These are phyloP conservation scores for Fagopyrum tataricum DNA, from an alignment of 148 eudicot genomes.

Conservation along the genomic window DNA sequence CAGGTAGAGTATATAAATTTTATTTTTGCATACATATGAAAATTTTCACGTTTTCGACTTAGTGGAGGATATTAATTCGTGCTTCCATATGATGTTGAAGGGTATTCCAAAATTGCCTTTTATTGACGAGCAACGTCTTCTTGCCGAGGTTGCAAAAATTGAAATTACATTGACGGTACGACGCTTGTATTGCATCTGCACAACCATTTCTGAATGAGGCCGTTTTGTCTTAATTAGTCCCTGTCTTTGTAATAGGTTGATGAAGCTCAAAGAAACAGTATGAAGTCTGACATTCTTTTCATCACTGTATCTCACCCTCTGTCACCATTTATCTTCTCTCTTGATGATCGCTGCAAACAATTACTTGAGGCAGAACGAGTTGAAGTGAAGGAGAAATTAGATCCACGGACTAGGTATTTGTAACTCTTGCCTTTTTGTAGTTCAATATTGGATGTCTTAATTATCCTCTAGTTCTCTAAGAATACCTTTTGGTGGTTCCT, in stretches of 20 bases:
- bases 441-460: not conserved
- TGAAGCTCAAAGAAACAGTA: conserved; percentile 82
- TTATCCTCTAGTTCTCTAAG: not conserved
- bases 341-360: conserved; percentile 76
- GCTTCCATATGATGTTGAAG: conserved; percentile 23
- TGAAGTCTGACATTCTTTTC: conserved; percentile 75
- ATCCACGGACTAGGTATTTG: conserved; percentile 68
- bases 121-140: conserved; percentile 87
- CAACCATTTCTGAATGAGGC: not conserved
- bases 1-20: conserved; percentile 39
- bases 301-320: conserved; percentile 66
- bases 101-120: conserved; percentile 91
- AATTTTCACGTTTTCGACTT: not conserved
- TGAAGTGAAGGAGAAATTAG: conserved; percentile 47
- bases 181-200: not conserved
- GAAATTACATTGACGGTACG: conserved; percentile 80
- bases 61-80: not conserved
- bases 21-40: not conserved
- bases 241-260: conserved; percentile 41
- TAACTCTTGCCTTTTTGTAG: not conserved
- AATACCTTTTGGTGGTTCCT: conserved; percentile 3
- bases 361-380: conserved; percentile 42
- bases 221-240: not conserved
- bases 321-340: conserved; percentile 75
- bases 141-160: conserved; percentile 68